phyloP scores from a whole-genome alignment of 345 rosid genomes.

The Raphanus sativus region DNA sequence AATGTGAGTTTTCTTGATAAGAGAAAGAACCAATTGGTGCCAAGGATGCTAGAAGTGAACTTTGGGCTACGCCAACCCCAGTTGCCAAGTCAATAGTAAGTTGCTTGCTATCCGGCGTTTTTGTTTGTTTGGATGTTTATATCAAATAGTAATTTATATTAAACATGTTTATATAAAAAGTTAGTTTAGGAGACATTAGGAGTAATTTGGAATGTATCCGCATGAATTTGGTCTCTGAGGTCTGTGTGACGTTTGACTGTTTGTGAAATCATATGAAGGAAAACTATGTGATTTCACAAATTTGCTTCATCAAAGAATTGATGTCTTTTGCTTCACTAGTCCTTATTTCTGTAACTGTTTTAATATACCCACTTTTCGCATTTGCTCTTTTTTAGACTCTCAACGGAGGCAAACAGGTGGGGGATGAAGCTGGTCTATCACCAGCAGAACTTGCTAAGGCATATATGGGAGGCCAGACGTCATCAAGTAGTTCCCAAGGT shows the following conservation, averaged over 20 bases:
- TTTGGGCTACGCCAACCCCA: constrained; percentile 47
- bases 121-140: neutral
- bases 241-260: constrained; percentile 10
- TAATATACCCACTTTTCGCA: neutral
- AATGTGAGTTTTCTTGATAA: constrained; percentile 37
- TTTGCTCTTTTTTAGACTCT: constrained; percentile 11
- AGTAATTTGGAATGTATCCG: neutral
- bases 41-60: constrained; percentile 42
- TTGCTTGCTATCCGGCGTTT: constrained; percentile 12
- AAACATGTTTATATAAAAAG: neutral
- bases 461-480: constrained; percentile 61
- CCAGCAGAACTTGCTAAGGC: constrained; percentile 85
- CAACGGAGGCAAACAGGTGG: constrained; percentile 32
- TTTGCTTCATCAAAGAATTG: constrained; percentile 8
- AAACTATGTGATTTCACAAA: constrained; percentile 4
- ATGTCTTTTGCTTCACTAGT: constrained; percentile 11
- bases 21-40: constrained; percentile 39
- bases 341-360: neutral
- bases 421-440: constrained; percentile 58
- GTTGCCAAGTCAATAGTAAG: constrained; percentile 57
- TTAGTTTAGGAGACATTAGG: neutral
- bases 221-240: constrained; percentile 7
- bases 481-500: constrained; percentile 52
- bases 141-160: constrained; percentile 15
- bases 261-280: constrained; percentile 13